Percentiles rank a stretch among this genome's conserved stretches.
phyloP scores from a whole-genome alignment of 1,284 basidiomycete genomes.

The Naganishia albida region DNA sequence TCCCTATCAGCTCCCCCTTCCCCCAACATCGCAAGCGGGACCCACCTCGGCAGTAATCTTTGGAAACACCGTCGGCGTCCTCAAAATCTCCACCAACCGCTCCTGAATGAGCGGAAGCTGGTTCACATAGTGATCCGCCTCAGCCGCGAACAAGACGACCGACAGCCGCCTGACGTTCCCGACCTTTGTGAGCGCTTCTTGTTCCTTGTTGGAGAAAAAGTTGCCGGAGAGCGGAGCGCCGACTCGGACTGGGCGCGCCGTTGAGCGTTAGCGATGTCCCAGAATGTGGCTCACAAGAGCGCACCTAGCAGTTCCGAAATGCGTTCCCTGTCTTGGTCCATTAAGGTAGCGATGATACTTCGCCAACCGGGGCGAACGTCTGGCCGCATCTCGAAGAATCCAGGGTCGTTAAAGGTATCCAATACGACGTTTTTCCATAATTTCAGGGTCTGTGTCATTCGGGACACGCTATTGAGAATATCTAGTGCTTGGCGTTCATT shows the following conservation, averaged over 20 bases:
- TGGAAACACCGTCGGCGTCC: conserved; percentile 72
- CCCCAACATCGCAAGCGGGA: background rate
- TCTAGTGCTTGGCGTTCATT: conserved; percentile 52
- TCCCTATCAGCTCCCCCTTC: background rate
- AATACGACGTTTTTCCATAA: conserved; percentile 78
- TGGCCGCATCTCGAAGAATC: conserved; percentile 71
- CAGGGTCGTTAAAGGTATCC: conserved; percentile 80
- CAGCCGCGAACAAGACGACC: conserved; percentile 78
- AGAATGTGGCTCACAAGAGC: conserved; percentile 34
- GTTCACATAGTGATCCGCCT: conserved; percentile 84
- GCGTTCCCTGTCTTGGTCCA: conserved; percentile 83
- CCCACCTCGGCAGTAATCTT: conserved; percentile 84
- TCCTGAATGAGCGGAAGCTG: conserved; percentile 93
- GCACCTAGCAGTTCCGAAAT: conserved; percentile 79
- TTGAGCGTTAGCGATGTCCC: background rate
- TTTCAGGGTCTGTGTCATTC: conserved; percentile 74
- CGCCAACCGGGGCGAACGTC: conserved; percentile 66
- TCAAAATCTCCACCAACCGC: conserved; percentile 89
- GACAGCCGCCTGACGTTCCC: conserved; percentile 85
- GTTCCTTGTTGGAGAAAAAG: conserved; percentile 94
- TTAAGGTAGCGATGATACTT: conserved; percentile 73
- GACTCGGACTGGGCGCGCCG: conserved; percentile 51
- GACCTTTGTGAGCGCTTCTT: conserved; percentile 86
- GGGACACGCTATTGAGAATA: conserved; percentile 75
- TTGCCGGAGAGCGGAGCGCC: conserved; percentile 86